phyloP scores from a whole-genome alignment of 1,284 basidiomycete species.

The Naganishia cerealis region DNA sequence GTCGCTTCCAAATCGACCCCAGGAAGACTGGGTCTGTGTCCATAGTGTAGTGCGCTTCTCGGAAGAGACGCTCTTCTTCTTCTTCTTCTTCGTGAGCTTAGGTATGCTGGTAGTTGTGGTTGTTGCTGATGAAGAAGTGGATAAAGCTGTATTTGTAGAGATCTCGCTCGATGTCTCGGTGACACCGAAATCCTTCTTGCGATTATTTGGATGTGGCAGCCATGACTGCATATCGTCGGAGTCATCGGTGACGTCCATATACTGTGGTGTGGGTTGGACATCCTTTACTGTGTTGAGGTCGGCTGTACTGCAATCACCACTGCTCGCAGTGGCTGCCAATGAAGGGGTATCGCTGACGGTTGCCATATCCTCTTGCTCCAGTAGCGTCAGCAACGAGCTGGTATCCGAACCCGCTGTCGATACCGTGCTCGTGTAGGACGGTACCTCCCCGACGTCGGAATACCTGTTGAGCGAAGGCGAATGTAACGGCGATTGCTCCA shows the following conservation, averaged over 20 bases:
- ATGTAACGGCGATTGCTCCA: slow-evolving; percentile 12
- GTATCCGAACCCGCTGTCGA: background rate
- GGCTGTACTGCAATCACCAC: background rate
- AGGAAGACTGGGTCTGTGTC: slow-evolving; percentile 15
- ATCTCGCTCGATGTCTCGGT: background rate
- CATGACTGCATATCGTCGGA: slow-evolving; percentile 1
- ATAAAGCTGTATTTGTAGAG: background rate
- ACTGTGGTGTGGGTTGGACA: background rate
- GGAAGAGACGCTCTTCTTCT: slow-evolving; percentile 21
- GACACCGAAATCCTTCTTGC: background rate
- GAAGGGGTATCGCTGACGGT: slow-evolving; percentile 1
- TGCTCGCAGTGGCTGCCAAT: slow-evolving; percentile 4
- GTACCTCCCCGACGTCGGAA: background rate
- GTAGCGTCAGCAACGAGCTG: background rate
- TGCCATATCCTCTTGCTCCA: background rate
- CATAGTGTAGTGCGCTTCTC: slow-evolving; percentile 24
- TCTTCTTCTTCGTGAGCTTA: slow-evolving; percentile 27
- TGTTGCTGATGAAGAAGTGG: background rate
- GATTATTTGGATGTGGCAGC: slow-evolving; percentile 2
- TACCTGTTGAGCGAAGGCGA: background rate
- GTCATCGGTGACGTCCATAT: background rate
- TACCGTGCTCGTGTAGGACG: background rate
- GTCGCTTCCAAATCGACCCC: slow-evolving; percentile 9
- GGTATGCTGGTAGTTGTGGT: slow-evolving; percentile 4
- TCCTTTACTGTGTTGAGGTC: background rate